Conservation (phyloP, 2,329 filamentous ascomycete species). For the Pseudophaeomoniella oleicola region DNA sequence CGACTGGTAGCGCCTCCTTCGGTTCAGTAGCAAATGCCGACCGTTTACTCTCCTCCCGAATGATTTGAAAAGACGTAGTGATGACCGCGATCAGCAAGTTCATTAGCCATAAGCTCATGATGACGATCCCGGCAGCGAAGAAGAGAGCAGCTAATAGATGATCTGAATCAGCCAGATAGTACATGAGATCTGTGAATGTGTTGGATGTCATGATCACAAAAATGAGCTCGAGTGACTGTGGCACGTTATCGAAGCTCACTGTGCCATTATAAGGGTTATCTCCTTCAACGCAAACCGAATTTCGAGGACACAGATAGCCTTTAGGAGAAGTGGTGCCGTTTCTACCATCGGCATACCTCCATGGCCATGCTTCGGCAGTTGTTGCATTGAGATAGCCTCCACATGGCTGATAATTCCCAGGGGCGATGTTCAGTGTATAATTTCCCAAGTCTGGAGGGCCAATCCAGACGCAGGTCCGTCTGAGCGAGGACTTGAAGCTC, state of each 20-base stretch:
- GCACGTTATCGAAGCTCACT: constrained; percentile 87
- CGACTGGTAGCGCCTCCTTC: constrained; percentile 21
- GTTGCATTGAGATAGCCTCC: constrained; percentile 60
- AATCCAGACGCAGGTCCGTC: constrained; percentile 64
- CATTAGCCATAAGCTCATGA: constrained; percentile 91
- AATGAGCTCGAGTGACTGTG: constrained; percentile 81
- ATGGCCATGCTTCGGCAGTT: constrained; percentile 47
- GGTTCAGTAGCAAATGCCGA: constrained; percentile 71
- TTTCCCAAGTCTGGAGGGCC: constrained; percentile 36
- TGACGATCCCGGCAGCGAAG: constrained; percentile 59
- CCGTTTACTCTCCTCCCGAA: constrained; percentile 85
- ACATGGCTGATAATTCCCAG: constrained; percentile 61
- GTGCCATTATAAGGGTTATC: constrained; percentile 70
- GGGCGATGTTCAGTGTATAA: constrained; percentile 30
- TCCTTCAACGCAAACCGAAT: constrained; percentile 71
- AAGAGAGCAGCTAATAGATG: constrained; percentile 75
- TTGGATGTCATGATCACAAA: constrained; percentile 99
- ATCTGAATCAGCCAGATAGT: constrained; percentile 82
- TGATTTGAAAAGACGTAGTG: constrained; percentile 95
- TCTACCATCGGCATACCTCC: constrained; percentile 45
- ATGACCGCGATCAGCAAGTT: constrained; percentile 94
- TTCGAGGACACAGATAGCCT: constrained; percentile 73
- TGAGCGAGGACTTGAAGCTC: constrained; percentile 77
- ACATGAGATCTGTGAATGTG: constrained; percentile 89
- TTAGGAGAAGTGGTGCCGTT: constrained; percentile 47